Evolutionary conservation across 352 stramenopile species (phyloP), one percentile per base, ranked within the genome.

Genomic region (Pythium rhizo-oryzae): DNA sequence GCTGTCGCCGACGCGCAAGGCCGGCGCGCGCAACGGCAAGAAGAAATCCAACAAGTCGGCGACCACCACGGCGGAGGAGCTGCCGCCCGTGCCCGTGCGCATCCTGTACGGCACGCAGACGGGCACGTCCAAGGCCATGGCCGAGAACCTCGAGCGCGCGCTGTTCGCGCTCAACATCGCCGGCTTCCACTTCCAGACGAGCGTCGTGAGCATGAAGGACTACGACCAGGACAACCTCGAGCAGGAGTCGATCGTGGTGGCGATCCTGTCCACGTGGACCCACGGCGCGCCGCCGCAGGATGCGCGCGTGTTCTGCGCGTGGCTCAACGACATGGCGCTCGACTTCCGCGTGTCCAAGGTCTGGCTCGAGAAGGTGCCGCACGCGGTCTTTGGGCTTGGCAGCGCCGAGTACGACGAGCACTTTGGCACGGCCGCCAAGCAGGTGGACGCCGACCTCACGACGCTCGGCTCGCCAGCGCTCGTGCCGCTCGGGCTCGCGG

Each of bases 161-260:
- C 67, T 95, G 47, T 95, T 96, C 67, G 88, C 87, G 21, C 71
- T 94, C 11, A 89, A 93, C 63, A 79, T 96, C 12, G 70, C 83
- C 0, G 85, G 85, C 47, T 92, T 94, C 72, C 81, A 92, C 64
- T 92, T 93, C 70, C 85, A 93, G 65, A 90, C 81, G 23, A 92
- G 77, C 35, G 81, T 95, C n/a, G 83, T 92, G 61, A 93, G 69
- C 78, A 92, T 94, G 82, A 92, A 94, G 63, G 87, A 96, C 65
- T 95, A 94, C 62, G 88, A 95, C 51, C 87, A 93, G 62, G 90
- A 97, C 76, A 95, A 97, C 67, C 70, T 97, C 44, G 90, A 96
- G 82, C 84, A 95, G 30, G 90, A 97, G 47, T 51, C 70, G 25
- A 85, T 96, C 46, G 85, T 97, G 47, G 80, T 97, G 21, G 85